phyloP scores from a whole-genome alignment of 2,329 filamentous ascomycete genomes.

The Ceratocystis ficicola region DNA sequence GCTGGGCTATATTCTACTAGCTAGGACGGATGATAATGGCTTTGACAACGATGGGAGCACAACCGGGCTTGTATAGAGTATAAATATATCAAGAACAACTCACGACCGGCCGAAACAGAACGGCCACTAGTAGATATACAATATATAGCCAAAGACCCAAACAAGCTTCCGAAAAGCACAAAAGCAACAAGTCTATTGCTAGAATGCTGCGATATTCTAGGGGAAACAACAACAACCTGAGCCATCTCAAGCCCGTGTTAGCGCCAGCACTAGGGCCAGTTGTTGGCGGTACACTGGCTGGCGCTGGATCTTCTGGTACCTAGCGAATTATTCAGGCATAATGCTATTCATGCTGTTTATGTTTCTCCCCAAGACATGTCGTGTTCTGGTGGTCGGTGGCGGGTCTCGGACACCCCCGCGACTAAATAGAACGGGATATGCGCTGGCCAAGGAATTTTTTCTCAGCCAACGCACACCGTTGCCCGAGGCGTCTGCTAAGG shows the following conservation, averaged over 20 bases:
- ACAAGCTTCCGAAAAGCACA: too few species aligned
- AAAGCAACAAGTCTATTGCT: too few species aligned
- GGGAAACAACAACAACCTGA: too few species aligned
- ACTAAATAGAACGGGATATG: constrained; percentile 29
- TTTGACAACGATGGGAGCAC: too few species aligned
- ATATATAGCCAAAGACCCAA: too few species aligned
- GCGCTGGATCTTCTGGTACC: constrained; percentile 51
- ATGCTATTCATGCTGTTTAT: constrained; percentile 34
- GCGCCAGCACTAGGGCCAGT: constrained; percentile 42
- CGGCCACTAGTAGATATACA: too few species aligned
- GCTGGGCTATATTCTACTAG: too few species aligned
- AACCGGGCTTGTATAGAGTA: too few species aligned
- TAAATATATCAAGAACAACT: too few species aligned
- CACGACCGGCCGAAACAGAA: too few species aligned
- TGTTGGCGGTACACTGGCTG: constrained; percentile 49
- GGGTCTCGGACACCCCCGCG: constrained; percentile 36
- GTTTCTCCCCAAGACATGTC: constrained; percentile 44
- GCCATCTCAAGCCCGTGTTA: constrained; percentile 30
- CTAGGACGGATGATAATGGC: too few species aligned
- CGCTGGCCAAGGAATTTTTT: constrained; percentile 24
- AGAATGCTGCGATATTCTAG: too few species aligned
- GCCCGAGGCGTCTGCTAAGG: background rate
- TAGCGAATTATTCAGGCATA: constrained; percentile 37
- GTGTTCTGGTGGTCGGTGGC: constrained; percentile 41
- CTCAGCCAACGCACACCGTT: background rate